Evolutionary conservation across 176 grass and related monocot species (phyloP), one percentile per base, ranked within the genome.

Genomic region (Secale cereale): DNA sequence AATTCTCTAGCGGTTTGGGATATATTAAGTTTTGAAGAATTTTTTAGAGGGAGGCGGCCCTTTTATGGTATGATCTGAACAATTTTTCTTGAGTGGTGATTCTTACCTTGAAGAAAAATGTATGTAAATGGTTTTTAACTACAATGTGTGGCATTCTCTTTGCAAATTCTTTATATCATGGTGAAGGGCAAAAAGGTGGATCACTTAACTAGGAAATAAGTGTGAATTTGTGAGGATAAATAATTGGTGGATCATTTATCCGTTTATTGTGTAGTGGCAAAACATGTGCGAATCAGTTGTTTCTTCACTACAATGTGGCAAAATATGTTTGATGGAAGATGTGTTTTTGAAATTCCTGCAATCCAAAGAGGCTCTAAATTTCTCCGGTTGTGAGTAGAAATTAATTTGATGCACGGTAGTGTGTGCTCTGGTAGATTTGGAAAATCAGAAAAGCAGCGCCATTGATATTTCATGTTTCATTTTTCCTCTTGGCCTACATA

Each of bases 391-490:
- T 20, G 50, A 56, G 17, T 56, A 56, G 7, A 20, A 56, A 20
- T 56, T 22, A 19, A 56, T 6, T 56, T 56, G 17, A 20, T 56
- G 50, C 50, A 50, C 5, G 46, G 46, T 17, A 50, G 46, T 17
- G 17, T 50, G 17, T 50, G 15, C 46, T 50, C 46, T 50, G 15
- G 15, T 50, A 17, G 46, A 50, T 17, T 17, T 50, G 15, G 46
- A 50, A 46, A 46, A 17, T 50, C 46, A 50, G 46, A 50, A 6
- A 17, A 5, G 6, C 50, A 56, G 50, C 50, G 20, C 19, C 17
- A 20, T 23, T 46, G 56, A 46, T 63, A 83, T 83, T 83, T 46
- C 52, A 74, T 83, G 81, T 83, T 83, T 30, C 62, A 31, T 20
- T 36, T 40, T 25, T 30, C 52, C 29, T 41, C 25, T 46, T 35